Conservation (phyloP, 169 alveolate species). For the Perkinsus olseni region DNA sequence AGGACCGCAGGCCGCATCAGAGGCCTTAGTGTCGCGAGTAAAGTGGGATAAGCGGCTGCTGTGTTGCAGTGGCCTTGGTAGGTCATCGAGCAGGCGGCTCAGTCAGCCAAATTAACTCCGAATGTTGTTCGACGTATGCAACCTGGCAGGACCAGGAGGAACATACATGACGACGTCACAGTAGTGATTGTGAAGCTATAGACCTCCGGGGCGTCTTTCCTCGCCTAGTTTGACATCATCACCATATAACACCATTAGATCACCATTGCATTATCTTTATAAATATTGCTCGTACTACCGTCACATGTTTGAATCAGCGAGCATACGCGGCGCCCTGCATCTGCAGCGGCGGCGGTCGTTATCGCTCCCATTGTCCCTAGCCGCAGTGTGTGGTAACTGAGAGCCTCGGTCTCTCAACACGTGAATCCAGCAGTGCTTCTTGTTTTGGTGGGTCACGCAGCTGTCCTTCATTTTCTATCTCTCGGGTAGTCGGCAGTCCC, state of each 20-base stretch:
- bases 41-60: background rate
- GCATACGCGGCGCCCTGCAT: background rate
- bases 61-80: background rate
- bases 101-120: background rate
- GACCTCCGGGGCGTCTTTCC: background rate
- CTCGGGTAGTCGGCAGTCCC: too few relatives aligned
- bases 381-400: too few relatives aligned
- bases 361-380: too few relatives aligned
- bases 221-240: background rate
- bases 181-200: background rate
- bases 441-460: too few relatives aligned
- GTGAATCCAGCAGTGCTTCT: too few relatives aligned
- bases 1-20: background rate
- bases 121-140: background rate
- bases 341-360: background rate
- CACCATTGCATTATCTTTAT: background rate
- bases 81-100: background rate
- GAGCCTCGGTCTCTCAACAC: too few relatives aligned
- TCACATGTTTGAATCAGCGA: background rate
- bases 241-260: background rate
- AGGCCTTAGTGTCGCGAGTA: background rate
- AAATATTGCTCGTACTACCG: background rate
- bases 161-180: background rate
- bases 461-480: too few relatives aligned
- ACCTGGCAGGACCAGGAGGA: background rate